A percentile compares a stretch with the other conserved stretches of the same genome.
These are phyloP conservation scores for Candida sp. DNA, from an alignment of 1,139 yeast genomes.

Conservation along the genomic window DNA sequence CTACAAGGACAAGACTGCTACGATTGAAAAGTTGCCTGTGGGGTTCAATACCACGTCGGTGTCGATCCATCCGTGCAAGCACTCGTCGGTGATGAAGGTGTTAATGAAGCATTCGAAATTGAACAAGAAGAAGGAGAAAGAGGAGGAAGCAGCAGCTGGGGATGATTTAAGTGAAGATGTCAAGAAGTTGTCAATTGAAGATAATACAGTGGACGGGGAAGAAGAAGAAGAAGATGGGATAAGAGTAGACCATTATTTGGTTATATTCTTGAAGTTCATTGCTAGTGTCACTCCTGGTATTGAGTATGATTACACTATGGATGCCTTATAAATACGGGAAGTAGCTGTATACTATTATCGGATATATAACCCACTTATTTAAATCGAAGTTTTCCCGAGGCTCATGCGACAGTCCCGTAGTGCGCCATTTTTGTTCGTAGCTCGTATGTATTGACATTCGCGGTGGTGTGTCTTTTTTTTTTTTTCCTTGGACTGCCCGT, in stretches of 20 bases:
- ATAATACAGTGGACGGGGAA: conserved; percentile 34
- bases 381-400: too few relatives aligned
- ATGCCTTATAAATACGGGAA: too few relatives aligned
- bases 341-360: too few relatives aligned
- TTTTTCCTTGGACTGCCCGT: too few relatives aligned
- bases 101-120: conserved; percentile 61
- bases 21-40: conserved; percentile 93
- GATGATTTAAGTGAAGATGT: conserved; percentile 24
- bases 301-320: conserved; percentile 97
- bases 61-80: conserved; percentile 96
- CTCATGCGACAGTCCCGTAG: too few relatives aligned
- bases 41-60: conserved; percentile 78
- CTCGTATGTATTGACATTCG: too few relatives aligned
- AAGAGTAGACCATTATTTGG: conserved; percentile 88
- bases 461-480: too few relatives aligned
- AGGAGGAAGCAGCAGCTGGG: too few relatives aligned
- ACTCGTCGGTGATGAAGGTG: conserved; percentile 92
- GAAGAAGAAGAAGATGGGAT: conserved; percentile 39
- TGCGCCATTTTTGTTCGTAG: too few relatives aligned
- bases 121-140: conserved; percentile 21
- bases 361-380: too few relatives aligned
- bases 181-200: conserved; percentile 20
- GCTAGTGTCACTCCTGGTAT: conserved; percentile 98
- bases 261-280: conserved; percentile 89
- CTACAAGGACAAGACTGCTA: conserved; percentile 94